Base-by-base conservation (phyloP, 1,139 yeast genomes). In the Debaryomyces sp. region DNA sequence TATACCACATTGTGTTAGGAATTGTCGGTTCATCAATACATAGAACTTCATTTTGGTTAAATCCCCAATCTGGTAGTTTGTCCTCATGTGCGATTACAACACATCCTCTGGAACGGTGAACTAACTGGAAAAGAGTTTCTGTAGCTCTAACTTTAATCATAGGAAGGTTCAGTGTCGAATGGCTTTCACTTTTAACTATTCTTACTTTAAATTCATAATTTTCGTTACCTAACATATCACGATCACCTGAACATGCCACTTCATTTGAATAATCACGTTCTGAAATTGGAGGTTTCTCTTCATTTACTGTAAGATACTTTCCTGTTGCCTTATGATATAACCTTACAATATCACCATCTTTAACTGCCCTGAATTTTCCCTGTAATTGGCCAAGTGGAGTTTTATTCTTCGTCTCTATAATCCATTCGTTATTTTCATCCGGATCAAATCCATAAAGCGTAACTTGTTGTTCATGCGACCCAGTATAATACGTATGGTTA, bases 261-360 rank as follows among this genome's bases (percentile, higher is more conserved):
- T 88, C 94, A 53, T 73, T 78, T 56, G 89, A 84, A 61, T 89
- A 88, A 38, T 89, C 96, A 59, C 86, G 89, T 56, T 88, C 95
- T 2, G 91, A 80, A 24, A 88, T 76, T 5, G 96, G 96, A 0
- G 96, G 94, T 50, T 85, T 77, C 2, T 75, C 68, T 38, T 82
- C 79, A 50, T 72, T 79, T 5, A 85, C 85, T 46, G 82, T 81
- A 33, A 90, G 68, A 43, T 82, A 79, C 48, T 78, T 77, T 5
- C 85, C 81, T 0, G 96, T 85, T 2, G 58, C 55, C 46, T 76
- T 75, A 59, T 90, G 96, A 64, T 78, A 82, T 17, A 90, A 63
- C 50, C 83, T 72, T n/a, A 89, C 67, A 6, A 67, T 67, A 43
- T 76, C 81, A 6, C 82, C 82, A 54, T 80, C 75, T 46, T 68